Conservation (phyloP, 495 filamentous ascomycete species). For the Hamigera avellanea region DNA sequence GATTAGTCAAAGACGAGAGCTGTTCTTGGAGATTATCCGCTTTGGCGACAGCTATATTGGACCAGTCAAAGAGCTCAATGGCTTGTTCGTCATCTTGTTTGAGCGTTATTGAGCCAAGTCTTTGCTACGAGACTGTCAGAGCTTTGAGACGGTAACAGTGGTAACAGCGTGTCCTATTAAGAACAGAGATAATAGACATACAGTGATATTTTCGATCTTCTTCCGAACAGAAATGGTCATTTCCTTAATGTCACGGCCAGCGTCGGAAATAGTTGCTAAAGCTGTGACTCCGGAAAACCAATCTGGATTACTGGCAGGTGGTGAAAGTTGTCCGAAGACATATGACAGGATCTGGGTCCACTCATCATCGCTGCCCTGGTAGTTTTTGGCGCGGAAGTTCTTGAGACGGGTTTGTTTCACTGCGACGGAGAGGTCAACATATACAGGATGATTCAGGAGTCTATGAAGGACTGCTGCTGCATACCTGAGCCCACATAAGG, state of each 20-base stretch:
- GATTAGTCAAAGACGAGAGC: conserved; percentile 33
- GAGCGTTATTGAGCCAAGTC: conserved; percentile 55
- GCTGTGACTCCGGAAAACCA: conserved; percentile 20
- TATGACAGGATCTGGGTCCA: conserved; percentile 41
- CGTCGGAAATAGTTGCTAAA: conserved; percentile 19
- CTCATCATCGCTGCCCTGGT: conserved; percentile 40
- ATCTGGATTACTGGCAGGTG: conserved; percentile 4
- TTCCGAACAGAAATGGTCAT: conserved; percentile 44
- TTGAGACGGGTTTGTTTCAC: conserved; percentile 35
- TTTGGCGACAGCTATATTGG: conserved; percentile 36
- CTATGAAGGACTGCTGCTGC: conserved; percentile 4
- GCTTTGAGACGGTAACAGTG: background rate
- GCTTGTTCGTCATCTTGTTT: conserved; percentile 49
- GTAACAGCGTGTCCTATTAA: too few species aligned
- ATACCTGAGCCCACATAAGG: conserved; percentile 48
- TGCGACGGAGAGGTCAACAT: conserved; percentile 8
- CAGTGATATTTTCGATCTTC: conserved; percentile 45
- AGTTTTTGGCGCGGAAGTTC: conserved; percentile 39
- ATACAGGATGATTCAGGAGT: background rate
- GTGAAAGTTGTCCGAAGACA: conserved; percentile 16
- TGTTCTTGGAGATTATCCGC: conserved; percentile 30
- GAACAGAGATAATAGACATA: conserved; percentile 12
- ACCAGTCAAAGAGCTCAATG: conserved; percentile 67
- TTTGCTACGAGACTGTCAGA: conserved; percentile 39
- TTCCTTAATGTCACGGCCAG: conserved; percentile 20